Base-by-base conservation (phyloP, 768 basidiomycete species). In the Boletus vinaceobasis region DNA sequence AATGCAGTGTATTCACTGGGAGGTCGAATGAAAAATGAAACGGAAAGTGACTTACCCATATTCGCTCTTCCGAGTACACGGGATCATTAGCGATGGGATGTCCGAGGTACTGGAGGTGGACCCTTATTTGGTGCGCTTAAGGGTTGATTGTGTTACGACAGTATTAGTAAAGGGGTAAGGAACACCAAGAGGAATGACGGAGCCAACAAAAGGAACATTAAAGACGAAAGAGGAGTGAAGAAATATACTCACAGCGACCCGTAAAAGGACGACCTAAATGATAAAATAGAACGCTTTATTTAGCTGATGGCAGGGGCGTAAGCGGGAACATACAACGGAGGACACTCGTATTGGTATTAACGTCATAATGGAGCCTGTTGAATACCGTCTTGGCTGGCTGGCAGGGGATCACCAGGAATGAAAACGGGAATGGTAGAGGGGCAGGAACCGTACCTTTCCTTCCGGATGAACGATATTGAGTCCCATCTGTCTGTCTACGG, bases 401-500 rank as follows among this genome's bases (percentile, higher is more conserved):
- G 32, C 37, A 23, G 10, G 32, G 19, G 1, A 49, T 51, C 36
- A 19, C n/a, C 19, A 17, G 17, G 48, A 33, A 32, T 35, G 7
- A 17, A 13, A 21, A 52, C 29, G 7, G 23, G 17, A 32, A 14
- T 26, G 7, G 31, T 5, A 21, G 5, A 52, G 7, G 11, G 3
- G 35, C 9, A 38, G 26, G 26, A 32, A 17, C 47, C 72, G 36
- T 63, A 92, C 93, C 79, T 98, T 94, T 40, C 97, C 97, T 53
- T 95, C 86, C 0, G 95, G 93, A 65, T 97, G 93, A 15, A 98
- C 91, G 48, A 98, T 88, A 57, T 98, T 98, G 43, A 99, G 72
- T 4, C 97, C 97, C 86, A 98, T 94, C 67, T 98, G 95, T 48
- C 94, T 80, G 72, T 99, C 97, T 1, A 98, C 85, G 0, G 93